Base-by-base conservation (phyloP, 2,329 filamentous ascomycete species). In the Nakataea oryzae region DNA sequence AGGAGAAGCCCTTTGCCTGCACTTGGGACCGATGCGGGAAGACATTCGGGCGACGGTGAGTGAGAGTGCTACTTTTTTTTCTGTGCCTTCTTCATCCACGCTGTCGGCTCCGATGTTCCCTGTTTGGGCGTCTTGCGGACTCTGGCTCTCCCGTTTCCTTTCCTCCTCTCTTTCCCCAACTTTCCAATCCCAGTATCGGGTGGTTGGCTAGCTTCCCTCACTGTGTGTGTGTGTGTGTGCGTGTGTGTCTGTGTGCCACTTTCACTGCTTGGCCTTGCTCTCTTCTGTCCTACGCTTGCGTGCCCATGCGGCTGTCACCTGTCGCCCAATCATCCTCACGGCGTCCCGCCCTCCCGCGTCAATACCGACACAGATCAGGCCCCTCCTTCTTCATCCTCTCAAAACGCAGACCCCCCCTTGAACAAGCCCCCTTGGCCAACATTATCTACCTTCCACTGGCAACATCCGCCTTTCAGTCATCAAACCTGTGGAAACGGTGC, bases 1-100 rank as follows among this genome's bases (percentile, higher is more conserved):
- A 86, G 69, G 84, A 86, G 73, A 86, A 86, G 71, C 84, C 84
- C 11, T 86, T 86, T 69, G 78, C 80, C 60, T 86, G 84, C 67
- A 76, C 69, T 65, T 85, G 82, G 81, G 78, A 79, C 69, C 78
- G 80, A 55, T 86, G 84, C 72, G 83, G 83, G 59, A 86, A 86
- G 74, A 84, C 79, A 1, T 86, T 86, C 74, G 82, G 83, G 69
- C 76, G 84, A 75, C 78, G 83, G 83, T 86, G 72, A 78, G 82
- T 78, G 62, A 65, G 63, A 50, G 50, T 56, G 26, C 30, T 58
- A 60, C 54, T 55, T 59, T 50, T 26, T 27, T 58, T 58, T 60
- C 55, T 59, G 61, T 58, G 54, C 61, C 59, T 61, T 56, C 58
- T 61, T 54, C 30, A 47, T 54, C 54, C 41, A 34, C 27, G 21